Conservation (phyloP, 768 basidiomycete genomes). For the Termitomyces eurrhizus region DNA sequence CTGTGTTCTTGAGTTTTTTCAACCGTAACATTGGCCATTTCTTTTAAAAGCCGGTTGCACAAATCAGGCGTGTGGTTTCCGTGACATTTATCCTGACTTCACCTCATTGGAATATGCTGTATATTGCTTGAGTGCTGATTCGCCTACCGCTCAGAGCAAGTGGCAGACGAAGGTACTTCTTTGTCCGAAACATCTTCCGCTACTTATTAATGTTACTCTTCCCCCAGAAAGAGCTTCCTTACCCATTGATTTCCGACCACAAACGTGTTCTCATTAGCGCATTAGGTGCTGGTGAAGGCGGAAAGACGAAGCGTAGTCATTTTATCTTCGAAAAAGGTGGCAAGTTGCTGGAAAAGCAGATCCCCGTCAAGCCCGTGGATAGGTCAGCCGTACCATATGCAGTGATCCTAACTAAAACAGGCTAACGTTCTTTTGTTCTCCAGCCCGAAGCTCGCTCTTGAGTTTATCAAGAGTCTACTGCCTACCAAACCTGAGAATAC, state of each 20-base stretch:
- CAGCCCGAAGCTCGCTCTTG: slow-evolving; percentile 60
- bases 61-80: slow-evolving; percentile 87
- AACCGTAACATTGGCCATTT: background rate
- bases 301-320: slow-evolving; percentile 87
- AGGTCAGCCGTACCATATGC: slow-evolving; percentile 44
- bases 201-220: background rate
- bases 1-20: background rate
- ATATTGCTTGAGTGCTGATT: slow-evolving; percentile 83
- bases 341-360: slow-evolving; percentile 77
- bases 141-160: slow-evolving; percentile 67
- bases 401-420: background rate
- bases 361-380: slow-evolving; percentile 84
- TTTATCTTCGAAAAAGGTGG: slow-evolving; percentile 94
- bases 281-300: slow-evolving; percentile 76
- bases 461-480: slow-evolving; percentile 55
- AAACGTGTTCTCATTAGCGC: slow-evolving; percentile 73
- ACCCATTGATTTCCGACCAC: slow-evolving; percentile 87
- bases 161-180: slow-evolving; percentile 78
- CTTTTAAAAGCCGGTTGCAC: slow-evolving; percentile 74
- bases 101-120: slow-evolving; percentile 63
- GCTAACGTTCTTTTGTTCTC: background rate
- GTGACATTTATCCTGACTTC: slow-evolving; percentile 81
- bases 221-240: slow-evolving; percentile 75
- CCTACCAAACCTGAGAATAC: background rate
- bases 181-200: background rate